Conservation (phyloP, 306 rosid species). For the Amphicarpaea edgeworthii region DNA sequence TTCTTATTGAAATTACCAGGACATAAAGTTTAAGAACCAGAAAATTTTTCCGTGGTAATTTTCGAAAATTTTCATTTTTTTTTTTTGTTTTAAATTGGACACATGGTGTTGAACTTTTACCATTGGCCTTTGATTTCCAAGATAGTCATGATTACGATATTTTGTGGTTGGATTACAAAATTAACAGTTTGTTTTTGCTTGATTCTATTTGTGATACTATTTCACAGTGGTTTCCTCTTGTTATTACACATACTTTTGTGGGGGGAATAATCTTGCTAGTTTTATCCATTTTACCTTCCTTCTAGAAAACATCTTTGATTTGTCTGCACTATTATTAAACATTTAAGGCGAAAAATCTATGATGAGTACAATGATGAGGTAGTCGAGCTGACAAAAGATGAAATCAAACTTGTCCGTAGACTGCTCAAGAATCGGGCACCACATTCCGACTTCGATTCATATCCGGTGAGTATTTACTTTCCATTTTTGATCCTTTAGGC, state of each 20-base stretch:
- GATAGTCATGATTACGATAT: neutral
- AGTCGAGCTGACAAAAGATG: constrained; percentile 74
- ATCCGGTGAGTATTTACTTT: constrained; percentile 64
- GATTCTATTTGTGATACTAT: constrained; percentile 30
- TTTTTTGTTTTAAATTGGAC: neutral
- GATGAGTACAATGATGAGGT: constrained; percentile 87
- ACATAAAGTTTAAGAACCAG: neutral
- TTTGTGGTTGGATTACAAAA: constrained; percentile 27
- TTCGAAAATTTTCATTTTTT: neutral
- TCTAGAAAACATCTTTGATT: constrained; percentile 34
- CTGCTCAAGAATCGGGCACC: constrained; percentile 80
- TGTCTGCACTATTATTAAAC: constrained; percentile 32
- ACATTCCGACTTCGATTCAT: constrained; percentile 80
- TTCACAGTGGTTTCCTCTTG: constrained; percentile 1
- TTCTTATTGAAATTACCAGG: neutral
- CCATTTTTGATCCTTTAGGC: constrained; percentile 26
- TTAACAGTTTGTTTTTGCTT: neutral
- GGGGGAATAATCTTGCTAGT: constrained; percentile 1
- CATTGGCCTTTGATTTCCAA: neutral
- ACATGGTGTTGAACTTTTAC: neutral
- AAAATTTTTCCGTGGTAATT: neutral
- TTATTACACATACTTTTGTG: neutral
- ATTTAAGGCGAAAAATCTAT: constrained; percentile 75
- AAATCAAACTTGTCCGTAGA: constrained; percentile 65
- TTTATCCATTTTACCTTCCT: neutral